These are phyloP conservation scores for Babjeviella inositovora DNA, from an alignment of 805 yeast genomes.

Conservation along the genomic window DNA sequence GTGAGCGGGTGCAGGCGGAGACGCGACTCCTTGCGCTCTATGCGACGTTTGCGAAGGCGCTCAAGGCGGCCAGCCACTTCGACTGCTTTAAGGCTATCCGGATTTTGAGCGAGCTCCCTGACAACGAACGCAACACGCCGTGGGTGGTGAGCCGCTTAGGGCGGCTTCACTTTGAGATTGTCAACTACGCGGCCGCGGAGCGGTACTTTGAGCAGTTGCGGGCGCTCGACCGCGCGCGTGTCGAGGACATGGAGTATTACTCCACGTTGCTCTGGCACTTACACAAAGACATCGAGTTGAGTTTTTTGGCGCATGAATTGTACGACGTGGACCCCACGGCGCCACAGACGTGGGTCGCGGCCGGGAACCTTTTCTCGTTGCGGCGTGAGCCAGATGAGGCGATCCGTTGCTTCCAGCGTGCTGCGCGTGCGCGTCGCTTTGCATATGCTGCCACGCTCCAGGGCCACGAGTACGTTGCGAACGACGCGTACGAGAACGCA, in stretches of 20 bases:
- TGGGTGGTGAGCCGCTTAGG: constrained; percentile 79
- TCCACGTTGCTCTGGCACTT: constrained; percentile 91
- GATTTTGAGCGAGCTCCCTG: constrained; percentile 47
- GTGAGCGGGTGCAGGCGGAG: too few relatives aligned
- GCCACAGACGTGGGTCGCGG: constrained; percentile 82
- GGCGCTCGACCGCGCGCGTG: constrained; percentile 56
- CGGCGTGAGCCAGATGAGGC: constrained; percentile 82
- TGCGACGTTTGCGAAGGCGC: constrained; percentile 41
- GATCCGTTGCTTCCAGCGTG: constrained; percentile 69
- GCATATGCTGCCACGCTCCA: constrained; percentile 85
- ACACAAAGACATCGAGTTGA: constrained; percentile 62
- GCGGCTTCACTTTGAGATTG: constrained; percentile 71
- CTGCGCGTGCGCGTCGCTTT: constrained; percentile 52
- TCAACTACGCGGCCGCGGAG: constrained; percentile 68
- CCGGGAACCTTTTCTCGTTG: constrained; percentile 80
- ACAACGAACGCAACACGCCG: constrained; percentile 50
- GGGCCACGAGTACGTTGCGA: constrained; percentile 84
- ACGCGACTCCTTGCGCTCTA: constrained; percentile 29
- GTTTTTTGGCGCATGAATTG: constrained; percentile 73
- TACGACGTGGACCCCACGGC: constrained; percentile 44
- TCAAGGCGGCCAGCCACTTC: constrained; percentile 40
- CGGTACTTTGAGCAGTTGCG: constrained; percentile 46
- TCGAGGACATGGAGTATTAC: constrained; percentile 80
- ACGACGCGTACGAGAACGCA: constrained; percentile 85
- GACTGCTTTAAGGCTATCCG: constrained; percentile 75